Percentiles rank a stretch among this genome's conserved stretches.
Conservation (phyloP, 257 asterid species). For the Avicennia marina region DNA sequence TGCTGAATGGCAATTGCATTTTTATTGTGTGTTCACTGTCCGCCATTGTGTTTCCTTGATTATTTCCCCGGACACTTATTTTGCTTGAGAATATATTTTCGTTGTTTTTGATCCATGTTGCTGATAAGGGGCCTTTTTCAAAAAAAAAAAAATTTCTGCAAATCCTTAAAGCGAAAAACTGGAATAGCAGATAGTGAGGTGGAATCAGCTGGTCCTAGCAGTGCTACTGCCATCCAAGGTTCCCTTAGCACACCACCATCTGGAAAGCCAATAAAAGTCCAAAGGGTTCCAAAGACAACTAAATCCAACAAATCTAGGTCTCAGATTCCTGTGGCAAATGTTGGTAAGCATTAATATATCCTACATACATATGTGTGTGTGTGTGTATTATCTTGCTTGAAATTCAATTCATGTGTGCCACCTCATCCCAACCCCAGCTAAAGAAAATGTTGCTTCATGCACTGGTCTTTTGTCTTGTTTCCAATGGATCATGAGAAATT, state of each 20-base stretch:
- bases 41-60: too few relatives aligned
- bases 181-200: slow-evolving; percentile 41
- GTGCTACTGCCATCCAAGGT: slow-evolving; percentile 25
- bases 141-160: too few relatives aligned
- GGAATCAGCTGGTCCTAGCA: slow-evolving; percentile 37
- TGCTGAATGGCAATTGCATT: background rate
- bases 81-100: too few relatives aligned
- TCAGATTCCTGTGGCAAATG: slow-evolving; percentile 42
- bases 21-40: background rate
- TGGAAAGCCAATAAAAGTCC: slow-evolving; percentile 63
- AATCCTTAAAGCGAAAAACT: slow-evolving; percentile 68
- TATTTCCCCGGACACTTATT: too few relatives aligned
- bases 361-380: too few relatives aligned
- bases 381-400: background rate
- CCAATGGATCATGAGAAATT: background rate
- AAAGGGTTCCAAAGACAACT: slow-evolving; percentile 58
- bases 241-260: slow-evolving; percentile 57
- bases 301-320: slow-evolving; percentile 61
- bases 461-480: background rate
- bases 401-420: background rate
- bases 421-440: background rate
- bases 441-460: too few relatives aligned
- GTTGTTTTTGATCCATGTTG: too few relatives aligned
- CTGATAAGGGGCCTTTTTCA: slow-evolving; percentile 24
- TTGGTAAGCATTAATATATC: slow-evolving; percentile 44